These are phyloP conservation scores for Pythium volutum DNA, from an alignment of 352 stramenopile species.

Conservation along the genomic window DNA sequence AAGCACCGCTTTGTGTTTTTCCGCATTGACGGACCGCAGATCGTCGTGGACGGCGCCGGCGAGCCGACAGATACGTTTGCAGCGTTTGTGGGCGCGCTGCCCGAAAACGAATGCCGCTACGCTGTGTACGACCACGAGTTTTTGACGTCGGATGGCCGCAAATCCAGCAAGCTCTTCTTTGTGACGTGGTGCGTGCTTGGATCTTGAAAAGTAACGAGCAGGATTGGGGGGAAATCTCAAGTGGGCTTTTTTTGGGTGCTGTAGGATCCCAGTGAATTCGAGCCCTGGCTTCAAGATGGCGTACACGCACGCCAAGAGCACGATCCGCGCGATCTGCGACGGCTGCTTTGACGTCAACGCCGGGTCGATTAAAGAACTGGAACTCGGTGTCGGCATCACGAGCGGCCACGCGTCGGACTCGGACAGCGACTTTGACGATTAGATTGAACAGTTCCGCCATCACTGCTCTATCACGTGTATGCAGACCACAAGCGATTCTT, in stretches of 20 bases:
- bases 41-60: conserved; percentile 59
- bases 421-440: conserved; percentile 84
- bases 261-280: conserved; percentile 77
- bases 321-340: conserved; percentile 72
- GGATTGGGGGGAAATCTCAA: background rate
- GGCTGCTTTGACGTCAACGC: conserved; percentile 81
- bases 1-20: conserved; percentile 85
- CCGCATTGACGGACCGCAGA: conserved; percentile 70
- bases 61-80: conserved; percentile 47
- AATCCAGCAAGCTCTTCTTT: conserved; percentile 88
- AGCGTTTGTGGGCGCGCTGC: conserved; percentile 56
- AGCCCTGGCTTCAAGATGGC: conserved; percentile 86
- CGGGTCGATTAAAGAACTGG: conserved; percentile 67
- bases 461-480: background rate
- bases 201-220: background rate
- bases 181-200: conserved; percentile 56
- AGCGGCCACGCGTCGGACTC: conserved; percentile 68
- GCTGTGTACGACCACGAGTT: conserved; percentile 88
- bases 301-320: conserved; percentile 86
- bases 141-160: conserved; percentile 67
- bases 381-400: conserved; percentile 58
- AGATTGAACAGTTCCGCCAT: conserved; percentile 1
- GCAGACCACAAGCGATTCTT: background rate
- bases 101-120: conserved; percentile 84
- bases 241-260: background rate